These are phyloP conservation scores for Candida methanosorbosa DNA, from an alignment of 805 yeast species.

Conservation along the genomic window DNA sequence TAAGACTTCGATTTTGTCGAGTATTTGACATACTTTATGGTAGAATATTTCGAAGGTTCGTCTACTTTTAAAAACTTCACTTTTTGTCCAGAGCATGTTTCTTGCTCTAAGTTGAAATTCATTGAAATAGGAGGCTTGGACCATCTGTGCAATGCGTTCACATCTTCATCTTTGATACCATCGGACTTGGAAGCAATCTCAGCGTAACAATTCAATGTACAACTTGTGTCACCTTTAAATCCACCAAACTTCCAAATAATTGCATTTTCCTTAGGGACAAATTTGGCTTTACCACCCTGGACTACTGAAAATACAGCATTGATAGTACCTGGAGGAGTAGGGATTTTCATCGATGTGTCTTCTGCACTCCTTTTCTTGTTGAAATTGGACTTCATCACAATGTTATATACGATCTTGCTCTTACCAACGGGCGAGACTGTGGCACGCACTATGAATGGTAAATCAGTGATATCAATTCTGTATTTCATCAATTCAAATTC, in stretches of 20 bases:
- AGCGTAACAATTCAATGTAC: conserved; percentile 39
- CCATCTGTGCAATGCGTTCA: conserved; percentile 34
- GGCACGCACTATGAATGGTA: conserved; percentile 67
- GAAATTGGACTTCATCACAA: conserved; percentile 56
- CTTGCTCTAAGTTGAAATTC: conserved; percentile 63
- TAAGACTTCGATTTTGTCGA: conserved; percentile 68
- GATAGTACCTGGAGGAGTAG: conserved; percentile 58
- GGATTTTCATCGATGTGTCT: conserved; percentile 55
- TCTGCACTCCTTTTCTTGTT: conserved; percentile 52
- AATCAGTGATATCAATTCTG: conserved; percentile 46
- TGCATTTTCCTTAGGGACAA: conserved; percentile 53
- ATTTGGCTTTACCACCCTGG: conserved; percentile 61
- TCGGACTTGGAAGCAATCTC: conserved; percentile 30
- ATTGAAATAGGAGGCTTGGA: conserved; percentile 68
- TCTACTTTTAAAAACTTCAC: conserved; percentile 64
- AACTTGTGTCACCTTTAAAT: conserved; percentile 58
- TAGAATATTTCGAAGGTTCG: conserved; percentile 50
- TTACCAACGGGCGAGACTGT: conserved; percentile 36
- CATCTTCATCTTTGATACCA: conserved; percentile 3
- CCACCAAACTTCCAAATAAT: conserved; percentile 67
- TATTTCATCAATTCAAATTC: conserved; percentile 77
- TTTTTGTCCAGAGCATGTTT: conserved; percentile 65
- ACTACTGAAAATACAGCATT: conserved; percentile 27
- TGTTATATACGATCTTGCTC: conserved; percentile 31
- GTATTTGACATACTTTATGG: conserved; percentile 87